Evolutionary conservation across 2,329 filamentous ascomycete genomes (phyloP).

Genomic region (Alternaria arborescens): DNA sequence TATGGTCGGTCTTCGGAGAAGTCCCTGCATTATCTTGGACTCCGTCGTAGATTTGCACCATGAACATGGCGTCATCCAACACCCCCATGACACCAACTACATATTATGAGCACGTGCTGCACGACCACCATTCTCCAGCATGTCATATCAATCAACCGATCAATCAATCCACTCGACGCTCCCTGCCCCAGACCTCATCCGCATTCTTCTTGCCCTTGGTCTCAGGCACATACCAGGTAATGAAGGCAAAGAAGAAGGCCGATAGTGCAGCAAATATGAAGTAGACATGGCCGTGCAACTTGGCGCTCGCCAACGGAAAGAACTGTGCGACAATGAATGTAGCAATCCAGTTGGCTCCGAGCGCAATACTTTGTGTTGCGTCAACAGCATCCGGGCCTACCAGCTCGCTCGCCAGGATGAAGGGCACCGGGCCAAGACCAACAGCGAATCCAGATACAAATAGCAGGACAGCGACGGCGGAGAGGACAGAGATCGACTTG

Average conservation of each 20-base stretch:
- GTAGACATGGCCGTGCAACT: conserved; percentile 84
- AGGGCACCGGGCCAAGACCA: conserved; percentile 91
- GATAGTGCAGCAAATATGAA: conserved; percentile 88
- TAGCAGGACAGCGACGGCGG: conserved; percentile 79
- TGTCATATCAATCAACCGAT: conserved; percentile 26
- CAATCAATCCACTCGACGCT: conserved; percentile 49
- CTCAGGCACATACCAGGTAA: conserved; percentile 80
- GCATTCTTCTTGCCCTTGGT: conserved; percentile 83
- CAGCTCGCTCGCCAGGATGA: conserved; percentile 90
- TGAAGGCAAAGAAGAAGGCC: conserved; percentile 73
- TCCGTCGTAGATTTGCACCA: neutral
- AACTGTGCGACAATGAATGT: conserved; percentile 95
- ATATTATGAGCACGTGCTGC: neutral
- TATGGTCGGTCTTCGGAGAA: neutral
- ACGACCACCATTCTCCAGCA: neutral
- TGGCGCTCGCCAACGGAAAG: conserved; percentile 85
- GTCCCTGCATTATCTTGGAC: neutral
- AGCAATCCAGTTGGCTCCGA: conserved; percentile 87
- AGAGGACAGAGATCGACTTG: conserved; percentile 74
- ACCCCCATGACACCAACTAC: neutral
- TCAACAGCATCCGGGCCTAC: conserved; percentile 91
- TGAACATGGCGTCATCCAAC: neutral
- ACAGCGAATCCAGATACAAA: conserved; percentile 93
- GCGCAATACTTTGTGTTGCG: conserved; percentile 85
- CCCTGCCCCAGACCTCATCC: conserved; percentile 90